Evolutionary conservation across 2,329 filamentous ascomycete species (phyloP), one percentile per base, ranked within the genome.

Genomic region (Cladosporium sp.): DNA sequence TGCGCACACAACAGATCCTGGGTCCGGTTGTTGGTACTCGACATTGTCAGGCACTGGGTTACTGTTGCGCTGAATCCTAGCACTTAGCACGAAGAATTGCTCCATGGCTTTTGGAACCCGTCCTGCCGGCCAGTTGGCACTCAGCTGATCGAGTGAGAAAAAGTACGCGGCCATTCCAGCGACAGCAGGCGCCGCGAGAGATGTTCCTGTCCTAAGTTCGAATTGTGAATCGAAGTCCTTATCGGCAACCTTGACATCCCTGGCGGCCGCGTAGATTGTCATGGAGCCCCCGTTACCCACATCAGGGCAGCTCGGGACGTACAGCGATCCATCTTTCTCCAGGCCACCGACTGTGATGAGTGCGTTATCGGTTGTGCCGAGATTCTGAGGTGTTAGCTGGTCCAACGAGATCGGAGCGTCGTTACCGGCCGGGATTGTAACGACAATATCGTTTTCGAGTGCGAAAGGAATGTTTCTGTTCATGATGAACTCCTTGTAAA

Each of bases 141-240:
- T 35, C n/a, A 48, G 45, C 35, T 41, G 34, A 9, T 35, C 14
- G 3, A 48, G 18, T 9, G 45, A 48, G 37, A 48, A 48, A 22
- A 48, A 48, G 45, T 48, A 41, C 7, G 45, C 34, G 13, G 35
- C 45, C 45, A 48, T 48, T 6, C 45, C 45, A 4, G 45, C 45
- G 4, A 48, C 35, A 5, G 45, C 45, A 13, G 45, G 45, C 10
- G 45, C 35, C 3, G 45, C 45, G 9, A 48, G 19, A 2, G 45
- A 48, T 2, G 45, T 48, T 7, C 45, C 45, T 9, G 14, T 38
- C 1, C 18, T 40, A 11, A 35, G 38, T 9, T 37, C 34, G 45
- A 33, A 37, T 8, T 32, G 34, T 16, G 34, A 14, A 14, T 48
- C 45, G 19, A 34, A 31, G 4, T 41, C 34, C 3, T 35, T n/a